Base-by-base conservation (phyloP, 2,329 filamentous ascomycete genomes). In the Neophaeococcomyces aloes region DNA sequence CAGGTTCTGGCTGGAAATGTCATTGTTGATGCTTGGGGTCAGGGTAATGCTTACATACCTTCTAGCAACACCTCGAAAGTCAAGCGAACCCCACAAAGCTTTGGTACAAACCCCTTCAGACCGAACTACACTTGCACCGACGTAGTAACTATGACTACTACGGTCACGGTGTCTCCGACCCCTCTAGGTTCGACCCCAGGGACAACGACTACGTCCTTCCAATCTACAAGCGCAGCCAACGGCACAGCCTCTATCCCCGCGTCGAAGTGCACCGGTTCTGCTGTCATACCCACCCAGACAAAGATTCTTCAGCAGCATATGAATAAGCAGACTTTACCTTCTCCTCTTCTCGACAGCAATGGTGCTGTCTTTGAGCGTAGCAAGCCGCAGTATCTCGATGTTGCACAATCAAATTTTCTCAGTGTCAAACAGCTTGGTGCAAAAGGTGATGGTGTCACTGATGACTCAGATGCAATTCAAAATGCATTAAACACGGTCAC, bases 391-490 rank as follows among this genome's bases (percentile, higher is more conserved):
- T 98, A 96, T 60, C 76, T 83, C 59, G 67, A 68, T 32, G 65
- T 85, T 2, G 64, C 78, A 2, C 75, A 71, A n/a, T 73, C 70
- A 47, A 75, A 74, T 27, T 94, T 98, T 58, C 66, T 93, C 56
- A 89, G 83, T 53, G 83, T 91, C 67, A 94, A 89, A 68, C 70
- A 76, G 36, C 72, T 74, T 39, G 89, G 91, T 46, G 88, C 86
- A 57, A 85, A 79, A 66, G 91, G 91, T 57, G 89, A 98, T 57
- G 91, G 89, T 40, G 63, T 68, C 19, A 85, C 86, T 1, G 89
- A 96, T 56, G 91, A 96, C 58, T 95, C 89, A 13, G 76, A 73
- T 4, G 84, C 81, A 14, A 82, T 96, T 57, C 87, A 95, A 63
- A 74, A 75, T 44, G 72, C 87, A 39, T 76, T 96, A 52, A 70